phyloP scores from a whole-genome alignment of 139 green algal species.

The Chlorella sp. region DNA sequence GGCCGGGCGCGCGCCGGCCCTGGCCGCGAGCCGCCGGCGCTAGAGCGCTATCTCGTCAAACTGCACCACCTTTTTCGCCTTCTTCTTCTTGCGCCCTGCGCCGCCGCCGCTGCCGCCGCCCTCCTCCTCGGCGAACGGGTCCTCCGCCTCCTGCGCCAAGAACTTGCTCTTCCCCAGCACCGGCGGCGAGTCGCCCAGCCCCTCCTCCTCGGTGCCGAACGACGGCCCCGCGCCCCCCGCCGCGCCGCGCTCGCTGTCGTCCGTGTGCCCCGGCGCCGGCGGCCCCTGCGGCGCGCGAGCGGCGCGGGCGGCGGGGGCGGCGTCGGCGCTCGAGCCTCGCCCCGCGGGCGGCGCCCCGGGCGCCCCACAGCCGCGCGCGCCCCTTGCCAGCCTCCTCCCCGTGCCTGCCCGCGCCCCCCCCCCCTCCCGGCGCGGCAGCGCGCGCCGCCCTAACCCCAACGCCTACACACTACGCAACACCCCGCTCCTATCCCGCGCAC shows the following conservation, averaged over 20 bases:
- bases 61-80: too few species aligned
- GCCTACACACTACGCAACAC: background rate
- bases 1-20: too few species aligned
- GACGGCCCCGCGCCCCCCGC: background rate
- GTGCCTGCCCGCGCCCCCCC: background rate
- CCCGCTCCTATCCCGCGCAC: background rate
- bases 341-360: background rate
- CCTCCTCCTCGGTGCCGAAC: constrained; percentile 5
- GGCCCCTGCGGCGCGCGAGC: constrained; percentile 12
- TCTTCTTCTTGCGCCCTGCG: background rate
- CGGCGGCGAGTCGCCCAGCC: constrained; percentile 14
- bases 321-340: background rate
- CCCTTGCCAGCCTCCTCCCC: background rate
- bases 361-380: too few species aligned
- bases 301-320: background rate
- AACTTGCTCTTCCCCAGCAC: constrained; percentile 12
- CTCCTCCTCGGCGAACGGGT: background rate
- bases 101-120: background rate
- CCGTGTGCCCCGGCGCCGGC: constrained; percentile 8
- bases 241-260: constrained; percentile 3
- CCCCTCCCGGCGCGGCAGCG: background rate
- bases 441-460: background rate
- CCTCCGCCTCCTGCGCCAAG: constrained; percentile 8
- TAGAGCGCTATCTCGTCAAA: too few species aligned
- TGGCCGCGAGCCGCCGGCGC: too few species aligned